Conservation (phyloP, 2,329 filamentous ascomycete species). For the Venturia nashicola region DNA sequence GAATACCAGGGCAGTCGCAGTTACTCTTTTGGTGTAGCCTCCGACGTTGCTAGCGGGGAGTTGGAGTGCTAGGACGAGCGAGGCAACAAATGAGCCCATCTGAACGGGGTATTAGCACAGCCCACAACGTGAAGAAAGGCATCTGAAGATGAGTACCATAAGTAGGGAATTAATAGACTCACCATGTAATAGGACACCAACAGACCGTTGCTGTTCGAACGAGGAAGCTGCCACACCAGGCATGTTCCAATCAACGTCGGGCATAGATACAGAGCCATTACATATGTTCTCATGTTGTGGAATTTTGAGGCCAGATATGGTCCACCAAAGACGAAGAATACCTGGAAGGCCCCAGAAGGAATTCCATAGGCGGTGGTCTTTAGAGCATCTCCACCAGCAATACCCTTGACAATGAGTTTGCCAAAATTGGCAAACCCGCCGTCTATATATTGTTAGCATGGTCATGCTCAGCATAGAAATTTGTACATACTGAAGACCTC, state of each 20-base stretch:
- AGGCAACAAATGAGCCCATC: slow-evolving; percentile 35
- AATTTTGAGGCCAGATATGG: slow-evolving; percentile 40
- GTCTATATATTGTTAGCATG: background rate
- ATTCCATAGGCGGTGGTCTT: slow-evolving; percentile 41
- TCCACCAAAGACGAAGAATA: slow-evolving; percentile 41
- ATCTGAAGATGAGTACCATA: background rate
- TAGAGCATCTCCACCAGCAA: slow-evolving; percentile 28
- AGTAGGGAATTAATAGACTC: background rate
- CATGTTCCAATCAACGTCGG: slow-evolving; percentile 38
- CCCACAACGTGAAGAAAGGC: background rate
- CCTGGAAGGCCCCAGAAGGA: slow-evolving; percentile 41
- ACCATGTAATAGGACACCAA: slow-evolving; percentile 41
- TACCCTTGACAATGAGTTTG: slow-evolving; percentile 42
- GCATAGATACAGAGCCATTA: slow-evolving; percentile 40
- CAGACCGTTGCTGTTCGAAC: slow-evolving; percentile 32
- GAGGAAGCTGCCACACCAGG: slow-evolving; percentile 39
- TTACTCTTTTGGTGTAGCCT: slow-evolving; percentile 15
- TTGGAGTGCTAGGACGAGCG: slow-evolving; percentile 41
- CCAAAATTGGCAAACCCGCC: slow-evolving; percentile 27
- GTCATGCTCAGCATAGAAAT: background rate
- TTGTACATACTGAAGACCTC: slow-evolving; percentile 32
- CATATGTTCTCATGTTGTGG: slow-evolving; percentile 36
- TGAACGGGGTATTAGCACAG: background rate
- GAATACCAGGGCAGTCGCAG: background rate
- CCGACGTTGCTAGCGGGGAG: slow-evolving; percentile 37